Percentiles rank a stretch among this genome's conserved stretches.
Evolutionary conservation across 768 basidiomycete species (phyloP).

Genomic region (Clitopilus passeckerianus): DNA sequence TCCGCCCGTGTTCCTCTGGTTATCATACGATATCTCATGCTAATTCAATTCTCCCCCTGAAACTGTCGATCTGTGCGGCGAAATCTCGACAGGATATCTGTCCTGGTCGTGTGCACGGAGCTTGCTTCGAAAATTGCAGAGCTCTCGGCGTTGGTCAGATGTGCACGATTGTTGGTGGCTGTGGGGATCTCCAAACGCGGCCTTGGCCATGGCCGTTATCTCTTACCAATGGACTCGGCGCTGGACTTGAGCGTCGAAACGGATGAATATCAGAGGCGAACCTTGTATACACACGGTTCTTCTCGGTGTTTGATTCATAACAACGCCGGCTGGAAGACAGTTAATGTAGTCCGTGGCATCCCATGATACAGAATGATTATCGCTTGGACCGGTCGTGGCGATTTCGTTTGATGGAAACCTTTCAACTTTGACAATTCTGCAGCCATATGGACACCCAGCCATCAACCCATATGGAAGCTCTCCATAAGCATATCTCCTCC

Average conservation of each 20-base stretch:
- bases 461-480: slow-evolving; percentile 1
- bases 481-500: neutral
- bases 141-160: too few relatives aligned
- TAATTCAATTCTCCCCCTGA: neutral
- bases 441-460: neutral
- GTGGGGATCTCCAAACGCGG: slow-evolving; percentile 32
- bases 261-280: neutral
- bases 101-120: neutral
- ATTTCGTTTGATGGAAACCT: neutral
- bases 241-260: neutral
- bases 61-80: neutral
- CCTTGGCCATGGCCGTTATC: slow-evolving; percentile 80
- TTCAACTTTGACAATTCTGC: neutral
- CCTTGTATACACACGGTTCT: neutral
- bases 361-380: neutral
- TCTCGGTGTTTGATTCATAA: neutral
- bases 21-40: neutral
- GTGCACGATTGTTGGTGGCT: neutral
- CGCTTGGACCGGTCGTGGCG: neutral
- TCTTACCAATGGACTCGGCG: neutral
- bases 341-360: neutral
- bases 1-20: neutral
- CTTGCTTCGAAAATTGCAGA: neutral
- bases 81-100: neutral
- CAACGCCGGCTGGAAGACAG: neutral